These are phyloP conservation scores for Pittosporum tobira DNA, from an alignment of 129 eudicot species.

Conservation along the genomic window DNA sequence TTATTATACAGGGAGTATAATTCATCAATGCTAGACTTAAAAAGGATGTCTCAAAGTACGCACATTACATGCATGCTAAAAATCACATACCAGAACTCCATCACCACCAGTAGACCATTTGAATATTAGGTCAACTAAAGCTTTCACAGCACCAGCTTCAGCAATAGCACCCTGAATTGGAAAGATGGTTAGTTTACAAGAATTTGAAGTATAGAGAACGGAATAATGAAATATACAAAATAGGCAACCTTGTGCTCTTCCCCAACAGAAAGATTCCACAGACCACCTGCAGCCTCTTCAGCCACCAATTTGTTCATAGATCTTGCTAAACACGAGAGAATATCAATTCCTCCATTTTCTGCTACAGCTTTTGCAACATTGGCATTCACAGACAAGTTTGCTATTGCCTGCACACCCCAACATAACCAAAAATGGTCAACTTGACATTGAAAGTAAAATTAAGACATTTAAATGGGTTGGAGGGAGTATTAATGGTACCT, in stretches of 20 bases:
- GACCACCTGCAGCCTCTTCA: slow-evolving; percentile 94
- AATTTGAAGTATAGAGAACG: not conserved
- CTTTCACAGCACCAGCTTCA: slow-evolving; percentile 84
- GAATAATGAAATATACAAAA: not conserved
- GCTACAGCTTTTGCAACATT: slow-evolving; percentile 73
- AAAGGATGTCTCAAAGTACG: not conserved
- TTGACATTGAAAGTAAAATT: not conserved
- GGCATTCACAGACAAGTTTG: slow-evolving; percentile 63
- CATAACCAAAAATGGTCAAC: not conserved
- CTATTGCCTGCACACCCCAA: slow-evolving; percentile 53
- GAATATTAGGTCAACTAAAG: slow-evolving; percentile 73
- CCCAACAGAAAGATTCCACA: slow-evolving; percentile 92
- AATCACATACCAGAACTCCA: slow-evolving; percentile 72
- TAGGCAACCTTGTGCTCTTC: slow-evolving; percentile 88
- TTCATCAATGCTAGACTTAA: not conserved
- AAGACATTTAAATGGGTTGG: no score
- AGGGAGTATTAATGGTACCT: slow-evolving; percentile 41
- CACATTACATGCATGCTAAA: not conserved
- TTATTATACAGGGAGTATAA: no score
- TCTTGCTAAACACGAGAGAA: slow-evolving; percentile 70
- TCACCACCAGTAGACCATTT: slow-evolving; percentile 92
- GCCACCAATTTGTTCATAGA: slow-evolving; percentile 81
- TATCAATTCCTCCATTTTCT: slow-evolving; percentile 65
- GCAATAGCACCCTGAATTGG: slow-evolving; percentile 67
- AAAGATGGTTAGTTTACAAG: not conserved